Evolutionary conservation across 2,329 filamentous ascomycete genomes (phyloP).

Genomic region (Trichophyton benhamiae): DNA sequence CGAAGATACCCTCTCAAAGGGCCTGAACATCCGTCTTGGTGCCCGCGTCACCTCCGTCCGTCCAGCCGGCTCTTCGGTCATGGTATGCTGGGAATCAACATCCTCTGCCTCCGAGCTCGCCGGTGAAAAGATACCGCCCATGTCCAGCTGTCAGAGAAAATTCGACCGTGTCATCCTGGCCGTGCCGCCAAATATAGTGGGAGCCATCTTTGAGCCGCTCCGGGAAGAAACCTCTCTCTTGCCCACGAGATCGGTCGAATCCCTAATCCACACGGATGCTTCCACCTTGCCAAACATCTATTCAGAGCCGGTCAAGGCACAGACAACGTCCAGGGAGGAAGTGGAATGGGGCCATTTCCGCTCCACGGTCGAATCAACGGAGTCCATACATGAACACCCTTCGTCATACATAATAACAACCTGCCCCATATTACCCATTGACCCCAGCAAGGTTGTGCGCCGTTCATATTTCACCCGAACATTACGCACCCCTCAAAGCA

Average conservation of each 20-base stretch:
- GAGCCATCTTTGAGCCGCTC: conserved; percentile 37
- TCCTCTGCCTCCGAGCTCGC: neutral
- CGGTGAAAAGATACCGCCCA: neutral
- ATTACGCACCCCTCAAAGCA: conserved; percentile 39
- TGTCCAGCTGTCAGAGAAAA: conserved; percentile 16
- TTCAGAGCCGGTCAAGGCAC: neutral
- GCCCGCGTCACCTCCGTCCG: conserved; percentile 18
- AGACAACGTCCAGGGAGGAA: neutral
- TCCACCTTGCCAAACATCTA: conserved; percentile 7
- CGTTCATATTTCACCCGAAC: conserved; percentile 42
- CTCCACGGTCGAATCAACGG: conserved; percentile 31
- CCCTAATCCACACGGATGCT: conserved; percentile 34
- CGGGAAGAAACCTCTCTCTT: conserved; percentile 29
- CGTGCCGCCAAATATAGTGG: conserved; percentile 43
- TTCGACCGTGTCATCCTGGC: conserved; percentile 45
- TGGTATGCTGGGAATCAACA: conserved; percentile 17
- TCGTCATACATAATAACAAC: conserved; percentile 43
- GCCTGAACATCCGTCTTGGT: conserved; percentile 34
- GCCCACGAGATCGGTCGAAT: conserved; percentile 39
- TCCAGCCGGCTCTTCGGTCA: conserved; percentile 10
- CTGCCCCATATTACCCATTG: conserved; percentile 33
- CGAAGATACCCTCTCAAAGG: conserved; percentile 35
- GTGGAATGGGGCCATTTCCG: conserved; percentile 27
- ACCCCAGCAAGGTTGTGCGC: conserved; percentile 32
- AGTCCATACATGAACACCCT: conserved; percentile 42